Base-by-base conservation (phyloP, 257 asterid species). In the Solanum piurae region DNA sequence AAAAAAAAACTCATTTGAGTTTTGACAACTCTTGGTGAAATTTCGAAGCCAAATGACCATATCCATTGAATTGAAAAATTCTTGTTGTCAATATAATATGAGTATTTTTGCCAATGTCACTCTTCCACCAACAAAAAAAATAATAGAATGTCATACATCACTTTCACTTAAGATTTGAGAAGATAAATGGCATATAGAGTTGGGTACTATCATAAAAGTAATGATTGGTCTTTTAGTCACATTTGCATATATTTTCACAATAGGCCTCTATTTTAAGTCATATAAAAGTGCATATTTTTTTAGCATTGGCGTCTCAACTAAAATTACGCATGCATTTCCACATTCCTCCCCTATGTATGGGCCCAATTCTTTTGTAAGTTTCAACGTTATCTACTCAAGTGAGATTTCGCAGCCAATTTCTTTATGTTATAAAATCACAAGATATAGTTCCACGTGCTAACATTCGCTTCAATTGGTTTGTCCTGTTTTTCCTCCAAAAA, bases 51-150 rank as follows among this genome's bases (percentile, higher is more conserved):
- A 80, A 79, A 77, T 46, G 85, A 16, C 40, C 68, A 46, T 27
- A 79, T 55, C 18, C 40, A 82, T 52, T 18, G 73, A 38, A 58
- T 75, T 79, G 86, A 72, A 73, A 52, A 72, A 69, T 31, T 29
- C 23, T 20, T 58, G 0, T 74, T 33, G 49, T 46, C 6, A 85
- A 46, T 38, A 88, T 36, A 86, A 27, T 74, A 87, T 42, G 73
- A 25, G 85, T 86, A 86, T 82, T 25, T 52, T 21, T 25, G 68
- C 9, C 76, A 60, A 64, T 89, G 94, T 93, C 92, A 93, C 93
- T 84, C 87, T 92, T 92, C 94, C 94, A 93, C 95, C 92, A 88
- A 89, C n/a, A n/a, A 91, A 12, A 89, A 89, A 90, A 86, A 27
- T 12, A 64, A 33, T 76, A 88, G 82, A 82, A 83, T 86, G 75